These are phyloP conservation scores for Pinus tabuliformis DNA, from an alignment of 75 land plant genomes.

Conservation along the genomic window DNA sequence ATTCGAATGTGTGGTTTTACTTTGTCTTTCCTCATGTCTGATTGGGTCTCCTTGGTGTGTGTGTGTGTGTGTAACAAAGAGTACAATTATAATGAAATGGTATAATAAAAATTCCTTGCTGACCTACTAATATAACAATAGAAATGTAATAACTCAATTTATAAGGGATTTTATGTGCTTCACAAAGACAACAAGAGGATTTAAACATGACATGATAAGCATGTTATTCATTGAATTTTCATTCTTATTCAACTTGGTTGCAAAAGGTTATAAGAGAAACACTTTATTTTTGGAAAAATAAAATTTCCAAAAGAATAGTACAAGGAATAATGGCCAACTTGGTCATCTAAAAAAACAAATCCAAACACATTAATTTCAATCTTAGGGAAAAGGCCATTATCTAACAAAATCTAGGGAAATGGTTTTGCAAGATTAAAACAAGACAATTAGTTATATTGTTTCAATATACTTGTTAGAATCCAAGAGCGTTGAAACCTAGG, in stretches of 20 bases:
- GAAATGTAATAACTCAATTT: no score
- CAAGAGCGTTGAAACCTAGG: conserved; percentile 88
- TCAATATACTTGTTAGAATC: conserved; percentile 80
- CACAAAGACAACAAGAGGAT: neutral
- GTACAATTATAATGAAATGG: no score
- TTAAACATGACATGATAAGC: neutral
- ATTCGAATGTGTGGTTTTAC: no score
- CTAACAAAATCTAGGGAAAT: neutral
- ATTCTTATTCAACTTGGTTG: neutral
- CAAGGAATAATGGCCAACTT: conserved; percentile 68
- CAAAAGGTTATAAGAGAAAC: neutral
- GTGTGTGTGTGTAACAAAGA: no score
- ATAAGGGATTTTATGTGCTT: no score
- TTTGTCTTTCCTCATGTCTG: no score
- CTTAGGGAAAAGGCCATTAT: neutral
- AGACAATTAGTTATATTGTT: neutral
- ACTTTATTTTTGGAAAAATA: conserved; percentile 50
- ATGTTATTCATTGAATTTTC: neutral
- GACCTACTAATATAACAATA: no score
- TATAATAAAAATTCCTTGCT: no score
- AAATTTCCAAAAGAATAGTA: conserved; percentile 83
- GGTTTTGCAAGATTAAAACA: no score
- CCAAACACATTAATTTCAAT: neutral
- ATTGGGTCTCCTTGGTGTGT: no score
- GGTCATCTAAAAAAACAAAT: neutral